These are phyloP conservation scores for Botrytis fragariae DNA, from an alignment of 2,329 filamentous ascomycete genomes.

Conservation along the genomic window DNA sequence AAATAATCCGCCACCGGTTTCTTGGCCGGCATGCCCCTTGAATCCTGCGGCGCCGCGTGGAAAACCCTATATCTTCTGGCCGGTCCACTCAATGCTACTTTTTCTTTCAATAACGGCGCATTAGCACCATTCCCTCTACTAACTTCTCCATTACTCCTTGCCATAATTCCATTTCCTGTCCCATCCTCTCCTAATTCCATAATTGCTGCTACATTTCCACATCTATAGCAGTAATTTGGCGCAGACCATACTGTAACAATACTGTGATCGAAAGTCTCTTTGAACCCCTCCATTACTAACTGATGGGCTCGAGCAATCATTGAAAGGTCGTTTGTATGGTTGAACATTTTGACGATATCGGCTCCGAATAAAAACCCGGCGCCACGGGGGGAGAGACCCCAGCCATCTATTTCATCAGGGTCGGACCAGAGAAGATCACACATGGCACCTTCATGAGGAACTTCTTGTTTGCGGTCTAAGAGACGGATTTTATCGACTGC, in stretches of 20 bases:
- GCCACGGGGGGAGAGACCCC: slow-evolving; percentile 75
- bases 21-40: slow-evolving; percentile 96
- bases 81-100: slow-evolving; percentile 63
- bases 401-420: slow-evolving; percentile 95
- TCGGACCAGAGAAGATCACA: slow-evolving; percentile 98
- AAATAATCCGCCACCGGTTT: slow-evolving; percentile 98
- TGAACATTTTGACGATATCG: slow-evolving; percentile 95
- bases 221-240: slow-evolving; percentile 90
- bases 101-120: slow-evolving; percentile 46
- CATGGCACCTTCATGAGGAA: slow-evolving; percentile 98
- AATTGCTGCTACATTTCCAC: slow-evolving; percentile 93
- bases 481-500: slow-evolving; percentile 93
- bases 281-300: slow-evolving; percentile 98
- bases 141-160: slow-evolving; percentile 44
- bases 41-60: slow-evolving; percentile 93
- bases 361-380: slow-evolving; percentile 94
- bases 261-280: slow-evolving; percentile 95
- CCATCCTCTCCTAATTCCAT: slow-evolving; percentile 88
- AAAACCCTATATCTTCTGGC: slow-evolving; percentile 92
- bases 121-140: slow-evolving; percentile 54
- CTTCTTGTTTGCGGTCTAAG: slow-evolving; percentile 95
- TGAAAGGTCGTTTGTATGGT: slow-evolving; percentile 87
- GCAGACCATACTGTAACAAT: slow-evolving; percentile 99
- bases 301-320: slow-evolving; percentile 94
- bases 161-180: slow-evolving; percentile 57